Percentiles rank a stretch among this genome's conserved stretches.
Evolutionary conservation across 2,329 filamentous ascomycete genomes (phyloP).

Genomic region (Paracoccidioides lutzii): DNA sequence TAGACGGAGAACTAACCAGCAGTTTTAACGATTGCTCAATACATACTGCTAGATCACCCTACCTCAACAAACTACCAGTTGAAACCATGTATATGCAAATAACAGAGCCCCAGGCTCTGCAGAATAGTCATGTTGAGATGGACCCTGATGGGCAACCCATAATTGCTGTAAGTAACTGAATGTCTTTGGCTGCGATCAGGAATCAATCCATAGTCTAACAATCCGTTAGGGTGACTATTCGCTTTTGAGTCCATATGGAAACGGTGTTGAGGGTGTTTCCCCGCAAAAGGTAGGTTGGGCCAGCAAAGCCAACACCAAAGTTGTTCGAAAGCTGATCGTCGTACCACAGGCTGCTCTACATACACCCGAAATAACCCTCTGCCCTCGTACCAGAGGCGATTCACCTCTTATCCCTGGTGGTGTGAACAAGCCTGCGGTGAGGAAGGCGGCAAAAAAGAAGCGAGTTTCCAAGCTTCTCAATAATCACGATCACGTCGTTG

Average conservation of each 20-base stretch:
- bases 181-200: neutral
- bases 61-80: constrained; percentile 2
- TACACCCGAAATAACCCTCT: neutral
- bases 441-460: constrained; percentile 11
- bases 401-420: neutral
- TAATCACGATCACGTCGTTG: constrained; percentile 5
- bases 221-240: constrained; percentile 5
- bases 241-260: constrained; percentile 2
- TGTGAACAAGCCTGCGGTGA: constrained; percentile 9
- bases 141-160: neutral
- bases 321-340: neutral
- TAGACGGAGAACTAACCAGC: constrained; percentile 8
- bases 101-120: neutral
- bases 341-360: neutral
- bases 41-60: constrained; percentile 1
- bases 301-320: neutral
- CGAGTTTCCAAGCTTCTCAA: constrained; percentile 10
- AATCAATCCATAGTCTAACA: neutral
- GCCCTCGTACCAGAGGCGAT: neutral
- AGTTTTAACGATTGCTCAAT: constrained; percentile 5
- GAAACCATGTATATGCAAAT: constrained; percentile 4
- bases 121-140: neutral
- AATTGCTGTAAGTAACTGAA: constrained; percentile 1
- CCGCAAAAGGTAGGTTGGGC: constrained; percentile 2
- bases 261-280: constrained; percentile 4